phyloP scores from a whole-genome alignment of 2,329 filamentous ascomycete species.

The Cytospora mali region DNA sequence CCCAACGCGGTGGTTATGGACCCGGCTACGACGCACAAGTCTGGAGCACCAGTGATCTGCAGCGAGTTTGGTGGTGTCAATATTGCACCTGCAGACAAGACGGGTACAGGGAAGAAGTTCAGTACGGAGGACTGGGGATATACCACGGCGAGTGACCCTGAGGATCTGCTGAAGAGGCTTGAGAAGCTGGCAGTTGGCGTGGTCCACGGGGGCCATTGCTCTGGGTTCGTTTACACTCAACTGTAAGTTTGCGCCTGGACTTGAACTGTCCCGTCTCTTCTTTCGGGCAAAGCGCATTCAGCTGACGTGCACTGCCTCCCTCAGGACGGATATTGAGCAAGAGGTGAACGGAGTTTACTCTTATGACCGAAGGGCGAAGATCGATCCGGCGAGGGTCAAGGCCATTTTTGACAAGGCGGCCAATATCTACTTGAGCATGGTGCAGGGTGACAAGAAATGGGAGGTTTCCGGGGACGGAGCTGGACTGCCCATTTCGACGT shows the following conservation, averaged over 20 bases:
- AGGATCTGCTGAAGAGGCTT: conserved; percentile 61
- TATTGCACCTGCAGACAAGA: conserved; percentile 53
- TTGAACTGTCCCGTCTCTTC: neutral
- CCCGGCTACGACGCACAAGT: conserved; percentile 52
- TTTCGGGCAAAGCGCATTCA: neutral
- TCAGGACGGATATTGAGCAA: conserved; percentile 63
- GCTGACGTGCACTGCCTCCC: conserved; percentile 17
- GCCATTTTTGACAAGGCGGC: conserved; percentile 58
- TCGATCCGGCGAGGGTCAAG: conserved; percentile 59
- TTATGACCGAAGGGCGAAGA: conserved; percentile 62
- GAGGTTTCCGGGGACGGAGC: conserved; percentile 4
- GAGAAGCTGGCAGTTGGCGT: conserved; percentile 62
- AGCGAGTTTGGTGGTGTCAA: conserved; percentile 72
- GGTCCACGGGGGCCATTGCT: conserved; percentile 57
- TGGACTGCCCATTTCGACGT: neutral
- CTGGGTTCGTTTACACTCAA: conserved; percentile 69
- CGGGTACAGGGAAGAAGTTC: conserved; percentile 34
- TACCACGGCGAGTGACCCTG: conserved; percentile 63
- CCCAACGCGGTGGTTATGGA: conserved; percentile 37
- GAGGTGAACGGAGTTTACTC: conserved; percentile 70
- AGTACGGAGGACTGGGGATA: conserved; percentile 66
- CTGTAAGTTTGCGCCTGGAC: conserved; percentile 46
- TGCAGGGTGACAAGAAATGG: conserved; percentile 17
- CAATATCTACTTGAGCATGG: conserved; percentile 44
- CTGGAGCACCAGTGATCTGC: conserved; percentile 63